Percentiles rank a stretch among this genome's conserved stretches.
Conservation (phyloP, 768 basidiomycete species). For the Suillus cothurnatus region DNA sequence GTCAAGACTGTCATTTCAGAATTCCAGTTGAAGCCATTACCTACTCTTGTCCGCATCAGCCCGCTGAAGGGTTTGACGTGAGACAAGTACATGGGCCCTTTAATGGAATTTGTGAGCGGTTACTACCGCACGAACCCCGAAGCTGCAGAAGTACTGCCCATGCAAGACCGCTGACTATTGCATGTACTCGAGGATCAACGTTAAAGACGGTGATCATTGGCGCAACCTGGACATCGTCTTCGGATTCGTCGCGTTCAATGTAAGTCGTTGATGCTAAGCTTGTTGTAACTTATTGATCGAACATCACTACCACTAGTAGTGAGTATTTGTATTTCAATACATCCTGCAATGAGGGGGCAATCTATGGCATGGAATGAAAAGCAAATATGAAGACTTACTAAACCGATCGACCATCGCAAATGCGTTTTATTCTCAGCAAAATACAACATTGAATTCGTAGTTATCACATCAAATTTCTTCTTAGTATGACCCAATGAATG, state of each 20-base stretch:
- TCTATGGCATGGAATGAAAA: no score
- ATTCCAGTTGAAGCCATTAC: constrained; percentile 35
- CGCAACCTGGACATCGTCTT: constrained; percentile 54
- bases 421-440: neutral
- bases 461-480: neutral
- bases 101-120: constrained; percentile 44
- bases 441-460: neutral
- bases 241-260: constrained; percentile 19
- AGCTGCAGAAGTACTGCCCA: constrained; percentile 53
- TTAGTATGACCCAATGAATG: neutral
- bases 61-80: constrained; percentile 52
- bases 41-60: constrained; percentile 59
- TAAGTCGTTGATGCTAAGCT: no score
- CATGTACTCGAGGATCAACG: constrained; percentile 47
- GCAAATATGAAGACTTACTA: neutral
- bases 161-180: constrained; percentile 51
- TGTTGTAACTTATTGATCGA: no score
- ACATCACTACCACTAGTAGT: no score
- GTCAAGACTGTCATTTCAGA: no score
- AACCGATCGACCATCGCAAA: neutral
- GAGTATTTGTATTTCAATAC: no score
- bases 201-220: constrained; percentile 56
- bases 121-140: constrained; percentile 48
- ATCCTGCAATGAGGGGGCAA: no score
- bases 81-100: constrained; percentile 45